Conservation (phyloP, 371 early-diverging fungal species). For the Actinomortierella wolfii region DNA sequence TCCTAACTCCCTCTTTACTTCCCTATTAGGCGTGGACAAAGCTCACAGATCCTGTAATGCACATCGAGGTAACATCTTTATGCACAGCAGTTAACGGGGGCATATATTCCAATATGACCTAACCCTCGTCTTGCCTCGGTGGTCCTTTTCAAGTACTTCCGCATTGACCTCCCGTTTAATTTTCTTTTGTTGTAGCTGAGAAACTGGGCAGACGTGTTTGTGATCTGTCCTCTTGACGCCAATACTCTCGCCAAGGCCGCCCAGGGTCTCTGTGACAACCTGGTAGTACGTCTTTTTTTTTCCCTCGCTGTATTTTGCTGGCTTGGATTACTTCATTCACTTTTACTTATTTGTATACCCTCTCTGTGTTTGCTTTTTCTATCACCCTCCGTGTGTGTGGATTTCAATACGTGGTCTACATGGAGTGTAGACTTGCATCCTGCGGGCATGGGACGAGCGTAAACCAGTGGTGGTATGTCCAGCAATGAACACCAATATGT, state of each 20-base stretch:
- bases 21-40: constrained; percentile 71
- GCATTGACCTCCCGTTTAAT: background rate
- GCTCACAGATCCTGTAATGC: constrained; percentile 89
- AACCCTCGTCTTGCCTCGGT: background rate
- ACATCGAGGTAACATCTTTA: constrained; percentile 76
- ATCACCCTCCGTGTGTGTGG: no score
- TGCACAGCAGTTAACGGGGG: background rate
- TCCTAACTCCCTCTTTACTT: background rate
- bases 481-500: constrained; percentile 99
- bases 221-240: constrained; percentile 93
- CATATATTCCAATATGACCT: background rate
- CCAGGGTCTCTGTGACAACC: constrained; percentile 92
- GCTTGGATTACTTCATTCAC: no score
- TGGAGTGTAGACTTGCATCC: constrained; percentile 76
- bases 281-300: constrained; percentile 64
- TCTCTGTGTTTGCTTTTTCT: no score
- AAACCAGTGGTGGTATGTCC: constrained; percentile 84
- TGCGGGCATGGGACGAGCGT: constrained; percentile 88
- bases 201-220: constrained; percentile 92
- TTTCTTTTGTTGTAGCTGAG: constrained; percentile 62
- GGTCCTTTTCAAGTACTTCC: no score
- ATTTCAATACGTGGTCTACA: no score
- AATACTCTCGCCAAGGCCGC: constrained; percentile 94
- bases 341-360: no score
- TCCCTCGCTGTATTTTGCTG: background rate